Evolutionary conservation across 345 rosid genomes (phyloP).

Genomic region (Mangifera indica): DNA sequence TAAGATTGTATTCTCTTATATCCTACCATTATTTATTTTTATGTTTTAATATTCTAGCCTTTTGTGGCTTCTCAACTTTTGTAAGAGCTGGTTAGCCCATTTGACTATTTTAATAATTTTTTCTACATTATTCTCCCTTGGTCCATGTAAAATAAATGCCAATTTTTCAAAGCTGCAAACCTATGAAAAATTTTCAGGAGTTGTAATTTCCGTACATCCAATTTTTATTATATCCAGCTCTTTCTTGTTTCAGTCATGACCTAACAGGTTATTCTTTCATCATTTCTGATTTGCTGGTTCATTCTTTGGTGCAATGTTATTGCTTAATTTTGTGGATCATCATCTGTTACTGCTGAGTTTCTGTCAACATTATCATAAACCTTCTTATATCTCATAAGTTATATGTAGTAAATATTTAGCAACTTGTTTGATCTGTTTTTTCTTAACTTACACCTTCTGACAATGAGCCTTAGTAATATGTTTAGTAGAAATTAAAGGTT

Average conservation of each 20-base stretch:
- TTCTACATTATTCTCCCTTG: neutral
- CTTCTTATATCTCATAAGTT: neutral
- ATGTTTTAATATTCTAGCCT: neutral
- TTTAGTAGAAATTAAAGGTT: neutral
- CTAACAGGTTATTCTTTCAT: neutral
- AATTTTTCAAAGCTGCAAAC: neutral
- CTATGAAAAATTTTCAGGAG: neutral
- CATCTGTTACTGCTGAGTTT: neutral
- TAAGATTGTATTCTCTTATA: neutral
- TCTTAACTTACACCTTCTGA: neutral
- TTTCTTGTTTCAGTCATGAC: neutral
- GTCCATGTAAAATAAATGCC: no score
- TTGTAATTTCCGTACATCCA: neutral
- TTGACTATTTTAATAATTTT: neutral
- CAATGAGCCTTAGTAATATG: neutral
- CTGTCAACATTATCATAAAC: neutral
- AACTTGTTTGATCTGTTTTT: neutral
- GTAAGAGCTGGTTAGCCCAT: neutral
- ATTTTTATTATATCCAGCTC: neutral
- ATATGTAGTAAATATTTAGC: neutral
- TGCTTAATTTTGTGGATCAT: neutral
- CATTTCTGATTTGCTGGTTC: constrained; percentile 1
- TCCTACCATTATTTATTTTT: neutral
- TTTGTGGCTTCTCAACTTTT: neutral
- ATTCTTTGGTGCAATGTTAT: neutral